Evolutionary conservation across 495 filamentous ascomycete genomes (phyloP).

Genomic region (Penicillium ucsense): DNA sequence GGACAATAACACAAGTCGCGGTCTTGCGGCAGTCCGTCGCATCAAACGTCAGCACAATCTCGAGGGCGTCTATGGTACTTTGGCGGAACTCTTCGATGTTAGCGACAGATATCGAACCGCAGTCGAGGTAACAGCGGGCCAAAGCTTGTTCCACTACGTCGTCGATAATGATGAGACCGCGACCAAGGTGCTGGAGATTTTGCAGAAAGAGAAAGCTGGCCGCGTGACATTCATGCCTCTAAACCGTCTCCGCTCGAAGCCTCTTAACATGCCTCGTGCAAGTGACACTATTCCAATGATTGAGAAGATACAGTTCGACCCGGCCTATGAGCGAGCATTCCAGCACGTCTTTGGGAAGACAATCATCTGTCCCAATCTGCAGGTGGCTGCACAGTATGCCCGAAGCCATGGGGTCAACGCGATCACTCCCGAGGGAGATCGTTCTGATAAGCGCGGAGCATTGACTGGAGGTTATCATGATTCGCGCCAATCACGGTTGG

Average conservation of each 20-base stretch:
- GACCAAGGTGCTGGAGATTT: conserved; percentile 63
- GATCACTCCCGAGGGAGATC: conserved; percentile 90
- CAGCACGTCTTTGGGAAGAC: conserved; percentile 92
- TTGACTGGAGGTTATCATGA: conserved; percentile 92
- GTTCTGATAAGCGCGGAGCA: conserved; percentile 85
- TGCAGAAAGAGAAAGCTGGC: conserved; percentile 73
- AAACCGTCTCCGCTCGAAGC: conserved; percentile 59
- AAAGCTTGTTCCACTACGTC: conserved; percentile 92
- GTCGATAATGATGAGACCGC: conserved; percentile 89
- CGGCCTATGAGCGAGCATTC: conserved; percentile 72
- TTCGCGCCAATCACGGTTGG: conserved; percentile 67
- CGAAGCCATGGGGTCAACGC: conserved; percentile 83
- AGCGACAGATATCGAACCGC: conserved; percentile 78
- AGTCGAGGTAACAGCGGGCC: conserved; percentile 86
- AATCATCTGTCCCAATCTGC: conserved; percentile 82
- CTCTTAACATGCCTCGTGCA: conserved; percentile 68
- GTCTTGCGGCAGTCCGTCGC: conserved; percentile 69
- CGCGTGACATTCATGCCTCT: conserved; percentile 93
- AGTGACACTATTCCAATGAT: conserved; percentile 82
- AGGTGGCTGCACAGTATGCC: conserved; percentile 79
- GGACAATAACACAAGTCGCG: conserved; percentile 77
- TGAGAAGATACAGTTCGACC: conserved; percentile 72
- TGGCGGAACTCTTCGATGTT: conserved; percentile 85
- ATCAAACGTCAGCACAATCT: conserved; percentile 69
- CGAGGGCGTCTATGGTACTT: conserved; percentile 81